Percentiles rank a stretch among this genome's conserved stretches.
phyloP scores from a whole-genome alignment of 2,329 filamentous ascomycete species.

The Aspergillus sp. region DNA sequence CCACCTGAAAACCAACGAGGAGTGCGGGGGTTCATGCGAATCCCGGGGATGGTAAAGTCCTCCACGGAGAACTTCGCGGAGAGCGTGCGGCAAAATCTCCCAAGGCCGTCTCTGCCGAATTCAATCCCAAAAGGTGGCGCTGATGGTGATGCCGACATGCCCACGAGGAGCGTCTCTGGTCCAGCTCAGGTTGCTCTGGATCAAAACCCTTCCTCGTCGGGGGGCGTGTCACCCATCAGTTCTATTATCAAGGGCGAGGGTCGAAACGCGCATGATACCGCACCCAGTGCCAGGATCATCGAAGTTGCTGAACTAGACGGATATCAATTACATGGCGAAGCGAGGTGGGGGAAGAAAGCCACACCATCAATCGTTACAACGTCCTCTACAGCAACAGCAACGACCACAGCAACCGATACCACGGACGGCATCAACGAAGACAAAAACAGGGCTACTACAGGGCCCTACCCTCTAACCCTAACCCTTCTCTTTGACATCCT shows the following conservation, averaged over 20 bases:
- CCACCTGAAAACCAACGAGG: conserved; percentile 10
- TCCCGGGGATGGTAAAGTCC: conserved; percentile 20
- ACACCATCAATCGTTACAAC: no score
- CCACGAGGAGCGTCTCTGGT: conserved; percentile 6
- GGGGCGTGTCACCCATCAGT: not conserved
- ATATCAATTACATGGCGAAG: conserved; percentile 21
- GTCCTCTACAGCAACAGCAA: not conserved
- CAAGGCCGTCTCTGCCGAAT: not conserved
- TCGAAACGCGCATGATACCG: not conserved
- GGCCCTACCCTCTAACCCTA: conserved; percentile 16
- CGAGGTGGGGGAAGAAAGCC: not conserved
- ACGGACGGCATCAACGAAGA: conserved; percentile 7
- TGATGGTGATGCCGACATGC: not conserved
- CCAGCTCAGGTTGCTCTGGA: conserved; percentile 1
- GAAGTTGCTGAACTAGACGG: conserved; percentile 32
- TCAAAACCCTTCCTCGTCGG: not conserved
- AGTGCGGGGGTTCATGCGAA: conserved; percentile 34
- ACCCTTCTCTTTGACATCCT: conserved; percentile 24
- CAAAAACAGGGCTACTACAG: not conserved
- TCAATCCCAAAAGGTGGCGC: not conserved
- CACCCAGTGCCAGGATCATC: conserved; percentile 8
- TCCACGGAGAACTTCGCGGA: conserved; percentile 18
- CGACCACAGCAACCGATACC: conserved; percentile 11
- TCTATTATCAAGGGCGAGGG: conserved; percentile 2
- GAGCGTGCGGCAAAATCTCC: conserved; percentile 10